These are phyloP conservation scores for Aspergillus sp. DNA, from an alignment of 2,329 filamentous ascomycete species.

Conservation along the genomic window DNA sequence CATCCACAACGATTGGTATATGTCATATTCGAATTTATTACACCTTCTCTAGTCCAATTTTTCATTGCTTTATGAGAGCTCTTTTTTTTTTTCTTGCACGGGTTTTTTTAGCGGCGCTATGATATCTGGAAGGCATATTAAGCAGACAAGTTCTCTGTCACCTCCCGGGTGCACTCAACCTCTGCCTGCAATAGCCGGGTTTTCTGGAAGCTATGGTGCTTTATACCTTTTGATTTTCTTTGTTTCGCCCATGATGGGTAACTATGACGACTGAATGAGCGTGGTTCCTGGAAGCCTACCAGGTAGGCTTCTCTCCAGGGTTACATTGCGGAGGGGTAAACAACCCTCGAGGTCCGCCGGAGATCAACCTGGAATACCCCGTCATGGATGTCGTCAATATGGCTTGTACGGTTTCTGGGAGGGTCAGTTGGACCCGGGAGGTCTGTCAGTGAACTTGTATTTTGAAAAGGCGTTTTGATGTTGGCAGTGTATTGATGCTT, in stretches of 20 bases:
- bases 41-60: constrained; percentile 8
- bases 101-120: constrained; percentile 24
- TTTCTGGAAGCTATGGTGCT: not conserved
- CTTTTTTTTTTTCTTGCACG: constrained; percentile 12
- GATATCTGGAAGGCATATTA: constrained; percentile 16
- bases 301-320: not conserved
- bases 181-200: not conserved
- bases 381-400: not conserved
- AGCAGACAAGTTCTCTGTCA: not conserved
- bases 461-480: constrained; percentile 17
- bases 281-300: not conserved
- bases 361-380: not conserved
- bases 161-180: not conserved
- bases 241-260: no score
- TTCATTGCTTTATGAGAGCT: constrained; percentile 11
- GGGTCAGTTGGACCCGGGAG: constrained; percentile 4
- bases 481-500: constrained; percentile 9
- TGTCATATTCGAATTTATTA: constrained; percentile 6
- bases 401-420: not conserved
- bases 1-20: constrained; percentile 11
- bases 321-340: not conserved
- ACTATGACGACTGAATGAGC: not conserved
- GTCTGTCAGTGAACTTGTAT: constrained; percentile 8
- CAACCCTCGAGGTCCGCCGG: constrained; percentile 1
- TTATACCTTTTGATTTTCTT: not conserved